These are phyloP conservation scores for Claviceps sp. DNA, from an alignment of 2,329 filamentous ascomycete species.

Conservation along the genomic window DNA sequence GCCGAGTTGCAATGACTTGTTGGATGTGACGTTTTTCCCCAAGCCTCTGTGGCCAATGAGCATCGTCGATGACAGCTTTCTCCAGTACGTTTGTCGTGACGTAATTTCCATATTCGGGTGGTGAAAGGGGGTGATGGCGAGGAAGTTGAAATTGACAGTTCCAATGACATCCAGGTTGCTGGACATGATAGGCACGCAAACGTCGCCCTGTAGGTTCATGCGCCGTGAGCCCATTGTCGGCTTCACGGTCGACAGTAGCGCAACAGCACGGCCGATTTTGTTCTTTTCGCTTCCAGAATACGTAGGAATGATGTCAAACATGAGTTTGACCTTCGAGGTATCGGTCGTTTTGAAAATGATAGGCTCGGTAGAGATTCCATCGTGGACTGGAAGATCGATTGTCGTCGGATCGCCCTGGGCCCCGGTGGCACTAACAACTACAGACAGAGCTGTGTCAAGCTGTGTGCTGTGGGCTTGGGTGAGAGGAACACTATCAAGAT, in stretches of 20 bases:
- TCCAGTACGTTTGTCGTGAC: conserved; percentile 91
- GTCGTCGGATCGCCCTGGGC: conserved; percentile 78
- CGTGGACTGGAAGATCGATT: conserved; percentile 85
- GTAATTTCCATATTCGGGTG: conserved; percentile 91
- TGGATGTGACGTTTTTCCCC: conserved; percentile 77
- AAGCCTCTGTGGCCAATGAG: conserved; percentile 60
- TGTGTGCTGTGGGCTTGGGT: conserved; percentile 83
- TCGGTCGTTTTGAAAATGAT: conserved; percentile 78
- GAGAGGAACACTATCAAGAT: conserved; percentile 76
- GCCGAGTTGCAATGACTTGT: conserved; percentile 81
- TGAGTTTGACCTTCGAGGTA: conserved; percentile 66
- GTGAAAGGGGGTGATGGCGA: conserved; percentile 85
- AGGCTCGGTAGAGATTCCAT: conserved; percentile 86
- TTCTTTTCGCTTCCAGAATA: conserved; percentile 83
- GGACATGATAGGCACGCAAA: conserved; percentile 82
- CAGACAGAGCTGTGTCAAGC: conserved; percentile 82
- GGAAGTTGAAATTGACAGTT: conserved; percentile 90
- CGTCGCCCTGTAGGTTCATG: conserved; percentile 85
- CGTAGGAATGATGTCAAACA: conserved; percentile 92
- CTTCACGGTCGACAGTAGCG: conserved; percentile 74
- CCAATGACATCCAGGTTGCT: conserved; percentile 83
- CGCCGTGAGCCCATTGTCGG: conserved; percentile 70
- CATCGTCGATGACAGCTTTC: conserved; percentile 80
- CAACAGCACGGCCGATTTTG: conserved; percentile 80
- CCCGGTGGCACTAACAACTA: conserved; percentile 77